Conservation (phyloP, 108 stramenopile genomes). For the Nitzschia putrida region DNA sequence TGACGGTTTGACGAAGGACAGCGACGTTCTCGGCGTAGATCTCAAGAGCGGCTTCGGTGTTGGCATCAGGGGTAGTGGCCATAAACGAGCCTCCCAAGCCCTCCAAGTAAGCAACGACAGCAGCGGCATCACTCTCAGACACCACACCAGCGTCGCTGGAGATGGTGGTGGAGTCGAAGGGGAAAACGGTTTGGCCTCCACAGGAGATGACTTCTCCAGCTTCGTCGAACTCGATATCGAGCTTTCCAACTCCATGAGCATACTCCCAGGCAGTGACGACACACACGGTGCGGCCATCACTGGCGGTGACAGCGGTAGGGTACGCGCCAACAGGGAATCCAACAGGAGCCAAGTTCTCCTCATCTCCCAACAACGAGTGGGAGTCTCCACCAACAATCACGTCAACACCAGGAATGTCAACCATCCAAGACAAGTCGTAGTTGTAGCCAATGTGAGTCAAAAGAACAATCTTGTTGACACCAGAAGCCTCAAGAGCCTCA, state of each 20-base stretch:
- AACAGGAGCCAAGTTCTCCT: not conserved
- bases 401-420: slow-evolving; percentile 54
- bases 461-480: slow-evolving; percentile 56
- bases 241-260: slow-evolving; percentile 30
- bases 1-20: not conserved
- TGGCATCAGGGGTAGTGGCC: not conserved
- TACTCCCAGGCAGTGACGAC: slow-evolving; percentile 61
- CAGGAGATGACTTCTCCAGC: slow-evolving; percentile 46
- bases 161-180: slow-evolving; percentile 19
- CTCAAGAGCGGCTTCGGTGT: not conserved
- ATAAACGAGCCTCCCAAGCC: slow-evolving; percentile 16
- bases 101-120: slow-evolving; percentile 13
- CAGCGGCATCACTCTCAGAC: slow-evolving; percentile 15
- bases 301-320: slow-evolving; percentile 27
- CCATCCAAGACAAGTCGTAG: slow-evolving; percentile 31
- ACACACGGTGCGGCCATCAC: slow-evolving; percentile 36
- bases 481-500: slow-evolving; percentile 32
- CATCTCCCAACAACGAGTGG: slow-evolving; percentile 47
- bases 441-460: slow-evolving; percentile 54
- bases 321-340: slow-evolving; percentile 22
- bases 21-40: not conserved
- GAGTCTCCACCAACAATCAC: slow-evolving; percentile 57
- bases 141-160: slow-evolving; percentile 16
- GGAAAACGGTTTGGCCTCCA: slow-evolving; percentile 27
- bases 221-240: slow-evolving; percentile 44